Evolutionary conservation across 768 basidiomycete species (phyloP), one percentile per base, ranked within the genome.

Genomic region (Tulasnella sp.): DNA sequence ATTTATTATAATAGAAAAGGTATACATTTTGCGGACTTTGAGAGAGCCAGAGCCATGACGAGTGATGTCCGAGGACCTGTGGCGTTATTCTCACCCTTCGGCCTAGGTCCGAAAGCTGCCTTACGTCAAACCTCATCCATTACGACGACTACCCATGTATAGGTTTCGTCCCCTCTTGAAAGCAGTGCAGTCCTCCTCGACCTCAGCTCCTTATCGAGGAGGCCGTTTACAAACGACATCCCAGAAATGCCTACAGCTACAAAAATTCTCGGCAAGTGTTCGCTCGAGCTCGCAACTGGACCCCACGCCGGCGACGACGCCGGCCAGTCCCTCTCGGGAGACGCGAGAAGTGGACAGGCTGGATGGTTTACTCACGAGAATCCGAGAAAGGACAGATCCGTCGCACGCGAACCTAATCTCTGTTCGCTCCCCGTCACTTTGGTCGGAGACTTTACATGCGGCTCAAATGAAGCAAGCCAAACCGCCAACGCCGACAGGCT

Each of bases 361-460:
- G 12, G 67, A 68, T 44, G 42, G 9, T 39, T 16, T 68, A 11
- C 67, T 68, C 14, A 68, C 67, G 17, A 68, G 67, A 41, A 68
- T 68, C 29, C 39, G 67, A 40, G 67, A 68, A 34, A 44, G 34
- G 37, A 44, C 39, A n/a, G 39, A 68, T 8, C 37, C 39, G 22
- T 68, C 67, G 22, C 19, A 40, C 39, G 39, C 39, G 29, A n/a
- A 26, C 42, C 37, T 86, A n/a, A 81, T 89, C 75, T 88, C 88
- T 1, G 77, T 86, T 79, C 81, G 88, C 75, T 83, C 82, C 16
- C 82, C 83, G 4, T 79, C 80, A 12, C 81, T 83, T 11, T 90
- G 89, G 89, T 85, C 87, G 0, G 86, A 89, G 76, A 81, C 85
- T 19, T 82, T 88, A 29, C 77, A 87, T 14, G 83, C 80, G 62